Base-by-base conservation (phyloP, 768 basidiomycete species). In the Sporobolomyces roseus region DNA sequence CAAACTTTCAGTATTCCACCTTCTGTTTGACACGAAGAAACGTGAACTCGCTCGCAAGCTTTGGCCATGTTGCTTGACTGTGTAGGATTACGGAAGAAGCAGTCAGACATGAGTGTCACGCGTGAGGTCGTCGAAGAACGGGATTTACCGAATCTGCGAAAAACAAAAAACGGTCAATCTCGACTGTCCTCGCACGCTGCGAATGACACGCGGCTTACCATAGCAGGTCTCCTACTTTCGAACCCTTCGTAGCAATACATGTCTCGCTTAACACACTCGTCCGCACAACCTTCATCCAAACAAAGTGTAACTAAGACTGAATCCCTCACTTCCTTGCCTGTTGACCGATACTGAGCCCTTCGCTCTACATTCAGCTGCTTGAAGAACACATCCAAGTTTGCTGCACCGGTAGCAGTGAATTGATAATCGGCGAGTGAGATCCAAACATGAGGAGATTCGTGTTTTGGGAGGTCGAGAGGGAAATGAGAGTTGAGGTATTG, bases 1-100 rank as follows among this genome's bases (percentile, higher is more conserved):
- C 27, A 14, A 17, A n/a, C 14, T 4, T 12, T 43, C 30, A 41
- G n/a, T 17, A 10, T 45, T 8, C 5, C 7, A 29, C 14, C 14
- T 6, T 38, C 27, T 4, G 2, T 35, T 27, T 36, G 53, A 33
- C 17, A 19, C 13, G 5, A 21, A 10, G 4, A 1, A 4, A 16
- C 8, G n/a, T 9, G 2, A 12, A 48, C 52, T 43, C 33, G 54
- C 65, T 56, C 33, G 66, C 66, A 7, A 68, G 36, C 17, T 68
- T 68, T 1, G 66, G 66, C 66, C 66, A 68, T 27, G 66, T 68
- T 19, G 66, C 53, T 2, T 27, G 33, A 4, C 66, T 65, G 45
- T 23, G 45, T n/a, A 46, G 45, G 17, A 41, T 9, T 17, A 41
- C 10, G 17, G 38, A 41, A 17, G 17, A 9, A 46, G 45, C 45